Evolutionary conservation across 345 rosid species (phyloP).

Genomic region (Jatropha curcas): DNA sequence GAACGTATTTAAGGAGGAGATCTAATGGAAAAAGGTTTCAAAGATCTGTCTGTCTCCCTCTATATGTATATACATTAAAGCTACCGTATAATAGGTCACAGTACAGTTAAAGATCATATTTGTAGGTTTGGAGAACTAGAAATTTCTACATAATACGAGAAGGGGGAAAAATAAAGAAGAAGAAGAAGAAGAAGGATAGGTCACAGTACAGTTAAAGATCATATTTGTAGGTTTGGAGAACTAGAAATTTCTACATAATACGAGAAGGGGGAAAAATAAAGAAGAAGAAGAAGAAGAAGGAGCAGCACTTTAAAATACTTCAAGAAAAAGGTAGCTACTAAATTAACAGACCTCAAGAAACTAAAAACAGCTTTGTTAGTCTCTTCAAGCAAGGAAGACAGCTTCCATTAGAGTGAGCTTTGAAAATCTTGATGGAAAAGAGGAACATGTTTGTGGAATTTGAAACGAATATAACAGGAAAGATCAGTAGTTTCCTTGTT

Average conservation of each 20-base stretch:
- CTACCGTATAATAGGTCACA: slow-evolving; percentile 2
- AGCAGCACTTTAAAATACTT: not conserved
- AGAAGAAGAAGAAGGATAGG: no score
- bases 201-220: slow-evolving; percentile 14
- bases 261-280: no score
- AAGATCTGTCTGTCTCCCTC: slow-evolving; percentile 1
- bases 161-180: no score
- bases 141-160: no score
- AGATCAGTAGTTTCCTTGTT: not conserved
- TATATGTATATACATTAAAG: no score
- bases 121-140: not conserved
- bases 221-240: slow-evolving; percentile 1
- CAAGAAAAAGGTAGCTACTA: no score
- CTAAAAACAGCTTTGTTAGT: not conserved
- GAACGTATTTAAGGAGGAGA: not conserved
- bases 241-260: no score
- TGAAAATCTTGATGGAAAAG: not conserved
- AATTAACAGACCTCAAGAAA: no score
- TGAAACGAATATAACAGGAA: no score
- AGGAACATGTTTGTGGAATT: not conserved
- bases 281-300: no score
- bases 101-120: slow-evolving; percentile 13
- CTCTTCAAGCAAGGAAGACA: not conserved
- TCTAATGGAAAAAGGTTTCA: not conserved
- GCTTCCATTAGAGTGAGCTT: not conserved